Conservation (phyloP, 306 rosid species). For the Trifolium pratense region DNA sequence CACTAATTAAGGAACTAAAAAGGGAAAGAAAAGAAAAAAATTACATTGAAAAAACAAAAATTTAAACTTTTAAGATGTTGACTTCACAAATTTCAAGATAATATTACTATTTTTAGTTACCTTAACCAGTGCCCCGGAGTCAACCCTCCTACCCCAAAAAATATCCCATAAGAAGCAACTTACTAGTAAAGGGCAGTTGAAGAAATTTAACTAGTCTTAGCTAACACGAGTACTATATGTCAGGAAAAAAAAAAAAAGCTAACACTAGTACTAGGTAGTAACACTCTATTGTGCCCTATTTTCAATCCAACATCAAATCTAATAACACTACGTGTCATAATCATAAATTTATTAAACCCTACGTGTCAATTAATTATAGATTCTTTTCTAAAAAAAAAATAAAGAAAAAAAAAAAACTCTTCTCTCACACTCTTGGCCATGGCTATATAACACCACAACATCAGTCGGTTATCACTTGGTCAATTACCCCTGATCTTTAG, state of each 20-base stretch:
- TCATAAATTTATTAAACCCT: neutral
- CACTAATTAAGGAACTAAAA: no score
- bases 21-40: no score
- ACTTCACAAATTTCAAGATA: no score
- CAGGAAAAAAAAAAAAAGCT: no score
- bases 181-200: constrained; percentile 8
- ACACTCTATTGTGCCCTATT: neutral
- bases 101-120: no score
- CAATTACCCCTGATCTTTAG: constrained; percentile 57
- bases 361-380: constrained; percentile 40
- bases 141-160: neutral
- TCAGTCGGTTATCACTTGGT: constrained; percentile 62
- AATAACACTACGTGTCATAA: constrained; percentile 40
- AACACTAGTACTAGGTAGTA: neutral
- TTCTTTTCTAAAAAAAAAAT: constrained; percentile 21
- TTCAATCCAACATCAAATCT: constrained; percentile 43
- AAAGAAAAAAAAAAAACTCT: neutral
- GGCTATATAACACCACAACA: constrained; percentile 35
- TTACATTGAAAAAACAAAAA: no score
- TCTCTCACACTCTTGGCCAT: neutral
- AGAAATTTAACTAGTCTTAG: constrained; percentile 25
- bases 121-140: no score
- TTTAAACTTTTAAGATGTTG: no score
- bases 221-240: neutral
- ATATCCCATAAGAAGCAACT: neutral